Evolutionary conservation across 805 yeast species (phyloP), one percentile per base, ranked within the genome.

Genomic region (Metschnikowia reukaufii): DNA sequence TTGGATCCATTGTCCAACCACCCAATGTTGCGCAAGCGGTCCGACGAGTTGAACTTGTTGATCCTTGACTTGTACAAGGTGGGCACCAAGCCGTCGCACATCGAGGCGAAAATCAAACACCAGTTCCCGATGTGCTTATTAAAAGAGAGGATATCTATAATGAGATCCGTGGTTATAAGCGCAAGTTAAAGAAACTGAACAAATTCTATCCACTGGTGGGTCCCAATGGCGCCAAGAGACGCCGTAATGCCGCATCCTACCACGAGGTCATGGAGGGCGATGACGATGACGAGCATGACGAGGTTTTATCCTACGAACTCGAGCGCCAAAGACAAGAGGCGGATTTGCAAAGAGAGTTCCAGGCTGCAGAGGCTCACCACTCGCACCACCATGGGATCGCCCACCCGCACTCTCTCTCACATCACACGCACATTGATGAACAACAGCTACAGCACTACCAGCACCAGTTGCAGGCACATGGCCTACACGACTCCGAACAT

Each of bases 101-200:
- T 78, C 51, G 82, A 78, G 56, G 69, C 73, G 29, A 78, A 77
- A 50, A 71, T 78, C 48, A 70, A 70, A 50, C 76, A 76, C 44
- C 74, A 75, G 49, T 78, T 70, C 81, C 79, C 19, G 81, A 77
- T 43, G 74, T 78, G 36, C 67, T 77, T 36, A 77, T 78, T 53
- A 78, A 78, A 61, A 66, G 83, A 47, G 83, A 78, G 57, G 83
- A 78, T 58, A 78, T 78, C 45, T 78, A 78, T 60, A 78, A 78
- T 59, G 82, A 78, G 55, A 77, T 78, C 56, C 61, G 83, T 45
- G 81, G 81, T 16, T 72, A 77, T 62, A 78, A 78, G 59, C 70
- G 81, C 51, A 77, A 76, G 58, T 66, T 72, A 51, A 72, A 71
- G 63, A 68, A 68, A 53, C 76, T 67, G 54, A 62, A 59, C 44